Evolutionary conservation across 2,329 filamentous ascomycete species (phyloP).

Genomic region (Podosphaera fusca): DNA sequence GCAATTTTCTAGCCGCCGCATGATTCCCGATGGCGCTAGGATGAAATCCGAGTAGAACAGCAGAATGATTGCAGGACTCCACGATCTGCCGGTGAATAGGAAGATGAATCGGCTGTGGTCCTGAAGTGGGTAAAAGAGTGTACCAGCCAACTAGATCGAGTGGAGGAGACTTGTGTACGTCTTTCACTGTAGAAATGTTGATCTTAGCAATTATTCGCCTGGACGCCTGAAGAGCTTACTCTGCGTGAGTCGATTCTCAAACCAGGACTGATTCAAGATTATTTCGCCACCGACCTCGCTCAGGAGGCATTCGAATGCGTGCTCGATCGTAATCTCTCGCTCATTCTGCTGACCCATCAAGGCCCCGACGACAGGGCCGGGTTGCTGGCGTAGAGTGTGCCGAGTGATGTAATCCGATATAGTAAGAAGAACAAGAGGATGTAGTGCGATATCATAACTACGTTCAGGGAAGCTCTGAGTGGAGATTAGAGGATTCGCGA

Average conservation of each 20-base stretch:
- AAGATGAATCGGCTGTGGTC: constrained; percentile 43
- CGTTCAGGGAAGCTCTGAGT: constrained; percentile 38
- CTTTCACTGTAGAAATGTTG: constrained; percentile 37
- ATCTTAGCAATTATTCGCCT: constrained; percentile 1
- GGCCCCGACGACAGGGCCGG: constrained; percentile 60
- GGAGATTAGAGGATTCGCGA: constrained; percentile 35
- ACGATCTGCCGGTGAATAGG: constrained; percentile 61
- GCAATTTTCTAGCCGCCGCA: constrained; percentile 54
- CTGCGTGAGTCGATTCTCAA: constrained; percentile 56
- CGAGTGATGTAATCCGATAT: constrained; percentile 94
- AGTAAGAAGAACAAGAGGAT: constrained; percentile 83
- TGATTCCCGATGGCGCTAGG: constrained; percentile 31
- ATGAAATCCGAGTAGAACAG: constrained; percentile 71
- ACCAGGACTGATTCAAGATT: constrained; percentile 46
- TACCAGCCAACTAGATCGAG: constrained; percentile 88
- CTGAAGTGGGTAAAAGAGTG: constrained; percentile 48
- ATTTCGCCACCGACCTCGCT: constrained; percentile 28
- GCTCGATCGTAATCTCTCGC: constrained; percentile 72
- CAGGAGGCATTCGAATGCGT: constrained; percentile 64
- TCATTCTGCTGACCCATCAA: constrained; percentile 85
- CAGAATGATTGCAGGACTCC: constrained; percentile 54
- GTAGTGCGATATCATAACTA: constrained; percentile 58
- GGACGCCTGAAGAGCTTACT: constrained; percentile 30
- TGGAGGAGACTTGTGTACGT: constrained; percentile 63
- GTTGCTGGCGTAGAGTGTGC: constrained; percentile 54